A percentile compares a stretch with the other conserved stretches of the same genome.
These are phyloP conservation scores for Chalciporus sphaerocephalus DNA, from an alignment of 768 basidiomycete genomes.

Conservation along the genomic window DNA sequence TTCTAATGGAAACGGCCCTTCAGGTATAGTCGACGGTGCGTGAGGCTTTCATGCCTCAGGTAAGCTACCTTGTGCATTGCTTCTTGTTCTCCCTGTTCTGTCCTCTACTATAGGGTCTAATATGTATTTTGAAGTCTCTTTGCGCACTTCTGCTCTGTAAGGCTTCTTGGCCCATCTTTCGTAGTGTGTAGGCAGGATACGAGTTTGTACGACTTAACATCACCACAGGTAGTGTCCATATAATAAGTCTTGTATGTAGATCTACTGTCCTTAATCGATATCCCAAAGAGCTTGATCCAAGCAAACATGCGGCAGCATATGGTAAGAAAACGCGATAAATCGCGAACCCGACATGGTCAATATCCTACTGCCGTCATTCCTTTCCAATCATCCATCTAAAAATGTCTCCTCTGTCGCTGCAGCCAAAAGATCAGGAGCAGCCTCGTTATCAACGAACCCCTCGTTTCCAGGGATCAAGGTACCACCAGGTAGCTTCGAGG, in stretches of 20 bases:
- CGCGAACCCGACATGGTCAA: neutral
- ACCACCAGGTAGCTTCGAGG: slow-evolving; percentile 3
- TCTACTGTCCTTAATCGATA: neutral
- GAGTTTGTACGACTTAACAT: no score
- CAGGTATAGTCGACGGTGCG: slow-evolving; percentile 9
- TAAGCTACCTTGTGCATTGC: neutral
- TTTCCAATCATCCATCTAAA: slow-evolving; percentile 4
- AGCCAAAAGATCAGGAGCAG: neutral
- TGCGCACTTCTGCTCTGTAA: neutral
- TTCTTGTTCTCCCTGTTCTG: neutral
- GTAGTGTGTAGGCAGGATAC: no score
- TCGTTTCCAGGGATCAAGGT: neutral
- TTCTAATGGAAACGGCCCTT: slow-evolving; percentile 6
- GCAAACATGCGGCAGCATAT: neutral
- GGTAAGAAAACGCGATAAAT: neutral
- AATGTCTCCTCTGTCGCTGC: slow-evolving; percentile 1
- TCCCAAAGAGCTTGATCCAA: neutral
- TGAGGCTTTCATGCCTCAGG: slow-evolving; percentile 11
- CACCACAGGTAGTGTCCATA: neutral
- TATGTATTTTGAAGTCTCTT: neutral
- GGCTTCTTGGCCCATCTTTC: neutral
- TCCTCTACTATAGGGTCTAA: neutral
- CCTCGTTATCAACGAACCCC: neutral
- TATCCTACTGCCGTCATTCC: neutral
- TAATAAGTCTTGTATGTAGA: neutral